Conservation (phyloP, 768 basidiomycete genomes). For the Tremella fuciformis region DNA sequence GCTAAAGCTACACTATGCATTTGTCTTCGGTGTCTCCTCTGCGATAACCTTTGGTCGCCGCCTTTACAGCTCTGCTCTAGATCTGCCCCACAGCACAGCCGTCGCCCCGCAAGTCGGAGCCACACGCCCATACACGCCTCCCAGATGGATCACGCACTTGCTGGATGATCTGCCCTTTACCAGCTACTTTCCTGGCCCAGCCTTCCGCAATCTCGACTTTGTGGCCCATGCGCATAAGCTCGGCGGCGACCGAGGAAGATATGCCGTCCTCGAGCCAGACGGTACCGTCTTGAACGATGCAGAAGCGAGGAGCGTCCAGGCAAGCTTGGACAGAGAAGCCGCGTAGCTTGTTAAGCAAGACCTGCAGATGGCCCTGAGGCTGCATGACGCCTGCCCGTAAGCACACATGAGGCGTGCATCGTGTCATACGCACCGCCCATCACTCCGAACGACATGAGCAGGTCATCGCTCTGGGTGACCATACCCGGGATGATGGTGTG, state of each 20-base stretch:
- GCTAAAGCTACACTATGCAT: too few species aligned
- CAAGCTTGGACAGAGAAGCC: constrained; percentile 85
- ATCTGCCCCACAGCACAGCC: constrained; percentile 86
- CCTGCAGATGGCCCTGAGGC: constrained; percentile 96
- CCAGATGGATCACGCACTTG: constrained; percentile 64
- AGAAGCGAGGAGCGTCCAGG: constrained; percentile 92
- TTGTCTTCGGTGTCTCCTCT: too few species aligned
- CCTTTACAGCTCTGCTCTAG: constrained; percentile 42
- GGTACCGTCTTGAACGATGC: constrained; percentile 75
- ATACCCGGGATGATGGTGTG: constrained; percentile 71
- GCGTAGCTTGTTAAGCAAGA: constrained; percentile 81
- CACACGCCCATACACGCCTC: constrained; percentile 85
- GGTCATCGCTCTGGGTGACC: constrained; percentile 37
- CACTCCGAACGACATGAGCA: constrained; percentile 59
- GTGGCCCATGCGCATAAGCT: constrained; percentile 89
- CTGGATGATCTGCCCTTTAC: constrained; percentile 70
- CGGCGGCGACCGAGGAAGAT: constrained; percentile 60
- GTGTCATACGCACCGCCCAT: constrained; percentile 58
- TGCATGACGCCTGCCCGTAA: constrained; percentile 53
- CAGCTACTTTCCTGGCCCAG: constrained; percentile 57
- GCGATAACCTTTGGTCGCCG: background rate
- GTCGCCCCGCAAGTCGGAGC: constrained; percentile 82
- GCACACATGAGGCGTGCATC: background rate
- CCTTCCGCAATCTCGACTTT: constrained; percentile 66
- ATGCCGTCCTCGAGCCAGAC: constrained; percentile 89